Conservation (phyloP, 2,329 filamentous ascomycete genomes). For the Magnaporthiopsis rhizophila region DNA sequence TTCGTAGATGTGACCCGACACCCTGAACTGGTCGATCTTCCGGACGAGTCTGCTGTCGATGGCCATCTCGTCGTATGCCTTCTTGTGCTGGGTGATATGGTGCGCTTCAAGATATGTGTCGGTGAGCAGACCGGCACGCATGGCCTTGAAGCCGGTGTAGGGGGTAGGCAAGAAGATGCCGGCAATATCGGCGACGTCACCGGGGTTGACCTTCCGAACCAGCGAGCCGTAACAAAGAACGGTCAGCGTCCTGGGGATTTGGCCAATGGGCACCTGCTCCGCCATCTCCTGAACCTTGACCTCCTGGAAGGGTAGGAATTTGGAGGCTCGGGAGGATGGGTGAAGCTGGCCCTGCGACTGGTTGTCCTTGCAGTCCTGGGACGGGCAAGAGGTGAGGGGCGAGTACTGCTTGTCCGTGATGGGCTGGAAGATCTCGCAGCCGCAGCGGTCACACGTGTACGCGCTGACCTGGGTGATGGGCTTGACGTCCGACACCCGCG, state of each 20-base stretch:
- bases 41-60: slow-evolving; percentile 73
- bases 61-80: slow-evolving; percentile 88
- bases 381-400: slow-evolving; percentile 79
- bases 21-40: slow-evolving; percentile 77
- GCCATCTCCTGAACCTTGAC: slow-evolving; percentile 98
- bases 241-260: slow-evolving; percentile 88
- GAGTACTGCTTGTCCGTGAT: slow-evolving; percentile 85
- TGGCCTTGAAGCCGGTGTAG: slow-evolving; percentile 98
- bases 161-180: slow-evolving; percentile 96
- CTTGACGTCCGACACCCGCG: slow-evolving; percentile 94
- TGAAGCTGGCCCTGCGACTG: slow-evolving; percentile 91
- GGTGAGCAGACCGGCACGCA: slow-evolving; percentile 89
- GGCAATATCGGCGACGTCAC: slow-evolving; percentile 87
- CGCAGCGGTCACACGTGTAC: slow-evolving; percentile 94
- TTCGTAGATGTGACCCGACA: slow-evolving; percentile 89
- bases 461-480: slow-evolving; percentile 96
- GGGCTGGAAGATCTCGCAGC: slow-evolving; percentile 95
- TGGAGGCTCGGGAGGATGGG: slow-evolving; percentile 89
- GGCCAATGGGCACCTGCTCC: slow-evolving; percentile 96
- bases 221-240: slow-evolving; percentile 82
- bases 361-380: slow-evolving; percentile 81
- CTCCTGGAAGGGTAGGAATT: slow-evolving; percentile 96
- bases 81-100: slow-evolving; percentile 91
- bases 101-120: slow-evolving; percentile 97
- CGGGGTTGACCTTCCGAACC: slow-evolving; percentile 81